Conservation (phyloP, 495 filamentous ascomycete species). For the Podospora sp. region DNA sequence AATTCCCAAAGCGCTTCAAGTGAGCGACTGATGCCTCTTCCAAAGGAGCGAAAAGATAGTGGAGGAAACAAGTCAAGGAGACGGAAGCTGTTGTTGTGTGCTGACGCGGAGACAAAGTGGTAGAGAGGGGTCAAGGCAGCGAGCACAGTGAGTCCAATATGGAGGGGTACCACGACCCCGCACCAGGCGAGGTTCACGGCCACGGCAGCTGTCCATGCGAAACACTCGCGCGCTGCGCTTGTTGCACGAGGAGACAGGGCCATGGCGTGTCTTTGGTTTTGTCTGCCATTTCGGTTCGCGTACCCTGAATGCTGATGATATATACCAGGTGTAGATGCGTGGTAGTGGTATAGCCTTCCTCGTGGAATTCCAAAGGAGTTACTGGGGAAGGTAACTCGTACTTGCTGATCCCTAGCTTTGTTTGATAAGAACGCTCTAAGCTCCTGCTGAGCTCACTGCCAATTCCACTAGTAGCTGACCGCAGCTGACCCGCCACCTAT, state of each 20-base stretch:
- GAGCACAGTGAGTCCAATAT: neutral
- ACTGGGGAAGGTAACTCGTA: neutral
- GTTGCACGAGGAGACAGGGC: neutral
- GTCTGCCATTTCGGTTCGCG: too few relatives aligned
- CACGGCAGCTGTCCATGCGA: neutral
- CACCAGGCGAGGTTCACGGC: constrained; percentile 8
- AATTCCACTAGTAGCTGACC: neutral
- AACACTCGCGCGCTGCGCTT: neutral
- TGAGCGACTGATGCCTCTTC: neutral
- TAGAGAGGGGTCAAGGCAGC: constrained; percentile 1
- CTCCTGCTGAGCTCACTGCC: neutral
- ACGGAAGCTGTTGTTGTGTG: neutral
- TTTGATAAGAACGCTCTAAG: neutral
- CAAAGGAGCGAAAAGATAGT: neutral
- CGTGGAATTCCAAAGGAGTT: neutral
- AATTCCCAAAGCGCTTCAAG: neutral
- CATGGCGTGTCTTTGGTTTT: neutral
- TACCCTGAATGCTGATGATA: too few relatives aligned
- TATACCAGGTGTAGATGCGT: too few relatives aligned
- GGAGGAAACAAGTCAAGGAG: neutral
- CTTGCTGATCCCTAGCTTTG: neutral
- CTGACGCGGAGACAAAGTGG: constrained; percentile 12
- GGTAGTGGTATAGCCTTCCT: neutral
- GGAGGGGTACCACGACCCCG: constrained; percentile 6
- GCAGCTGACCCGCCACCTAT: neutral